Conservation (phyloP, 257 asterid species). For the Nicotiana tabacum region DNA sequence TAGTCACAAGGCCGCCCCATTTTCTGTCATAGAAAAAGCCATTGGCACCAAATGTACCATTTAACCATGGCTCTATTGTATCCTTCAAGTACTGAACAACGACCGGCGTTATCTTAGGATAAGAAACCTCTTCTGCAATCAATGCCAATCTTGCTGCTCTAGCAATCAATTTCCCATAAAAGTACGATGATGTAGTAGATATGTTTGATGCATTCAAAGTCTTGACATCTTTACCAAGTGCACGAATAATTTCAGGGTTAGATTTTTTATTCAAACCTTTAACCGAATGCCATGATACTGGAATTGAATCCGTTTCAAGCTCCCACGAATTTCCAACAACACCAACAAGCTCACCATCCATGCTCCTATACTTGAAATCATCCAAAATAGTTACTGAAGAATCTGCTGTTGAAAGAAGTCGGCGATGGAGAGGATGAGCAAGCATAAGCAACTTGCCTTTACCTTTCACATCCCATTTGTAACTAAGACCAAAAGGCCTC, state of each 20-base stretch:
- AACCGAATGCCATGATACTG: constrained; percentile 85
- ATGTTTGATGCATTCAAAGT: constrained; percentile 43
- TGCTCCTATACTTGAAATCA: constrained; percentile 56
- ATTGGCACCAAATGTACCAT: constrained; percentile 67
- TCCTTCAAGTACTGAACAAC: constrained; percentile 68
- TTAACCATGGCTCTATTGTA: constrained; percentile 81
- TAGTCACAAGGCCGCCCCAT: constrained; percentile 93
- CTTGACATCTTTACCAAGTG: constrained; percentile 60
- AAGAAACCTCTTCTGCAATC: constrained; percentile 80
- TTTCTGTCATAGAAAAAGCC: constrained; percentile 73
- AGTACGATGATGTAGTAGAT: constrained; percentile 68
- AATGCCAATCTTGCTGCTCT: constrained; percentile 91
- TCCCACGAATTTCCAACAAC: constrained; percentile 88
- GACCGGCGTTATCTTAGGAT: constrained; percentile 51
- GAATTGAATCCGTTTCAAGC: constrained; percentile 58
- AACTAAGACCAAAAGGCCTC: constrained; percentile 58
- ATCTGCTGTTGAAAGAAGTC: constrained; percentile 52
- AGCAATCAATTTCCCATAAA: constrained; percentile 73
- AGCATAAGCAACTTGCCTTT: constrained; percentile 85
- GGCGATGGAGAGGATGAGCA: constrained; percentile 83
- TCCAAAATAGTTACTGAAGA: constrained; percentile 45
- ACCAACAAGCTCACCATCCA: constrained; percentile 92
- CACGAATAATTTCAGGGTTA: constrained; percentile 42
- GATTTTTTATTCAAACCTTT: constrained; percentile 61
- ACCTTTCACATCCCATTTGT: constrained; percentile 79